Base-by-base conservation (phyloP, 2,329 filamentous ascomycete genomes). In the Fusarium redolens region DNA sequence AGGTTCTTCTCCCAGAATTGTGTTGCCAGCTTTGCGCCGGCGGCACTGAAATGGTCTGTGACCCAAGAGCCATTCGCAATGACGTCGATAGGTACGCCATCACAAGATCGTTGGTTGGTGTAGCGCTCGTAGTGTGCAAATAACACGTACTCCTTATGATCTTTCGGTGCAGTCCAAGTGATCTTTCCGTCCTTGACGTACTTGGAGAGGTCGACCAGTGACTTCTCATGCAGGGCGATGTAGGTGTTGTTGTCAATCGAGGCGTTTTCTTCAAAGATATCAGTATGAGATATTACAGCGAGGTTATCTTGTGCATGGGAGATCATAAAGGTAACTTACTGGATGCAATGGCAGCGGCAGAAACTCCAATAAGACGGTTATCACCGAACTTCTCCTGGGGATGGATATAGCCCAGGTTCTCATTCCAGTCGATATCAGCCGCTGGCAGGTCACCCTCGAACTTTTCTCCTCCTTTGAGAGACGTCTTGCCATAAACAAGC, bases 201-300 rank as follows among this genome's bases (percentile, higher is more conserved):
- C 2, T 4, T 2, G 18, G 45, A 12, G 2, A 48, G 28, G 3
- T 48, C 18, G 2, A 30, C 9, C 0, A 48, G 45, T 2, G 45
- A 48, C 18, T 48, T 48, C 9, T 48, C 45, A n/a, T 48, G 13
- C 2, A 30, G 28, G 6, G 45, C 6, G 1, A 48, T 3, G 6
- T 8, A 30, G 2, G 1, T 4, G 1, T 17, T 48, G 13, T 18
- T 30, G 0, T 30, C 28, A 0, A 12, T 18, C 0, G 13, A 48
- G 6, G 9, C 2, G 4, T 30, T 47, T 2, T 1, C 44, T 47
- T 11, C 2, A 15, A 11, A 20, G 3, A 5, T 7, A 4, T 45
- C 13, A 45, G 43, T 18, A 44, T 12, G 5, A 28, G 22, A 22
- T 22, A 22, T 22, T 22, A 22, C 22, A 22, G 22, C 22, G 22